Conservation (phyloP, 1,284 basidiomycete species). For the Clitocybe nebularis region DNA sequence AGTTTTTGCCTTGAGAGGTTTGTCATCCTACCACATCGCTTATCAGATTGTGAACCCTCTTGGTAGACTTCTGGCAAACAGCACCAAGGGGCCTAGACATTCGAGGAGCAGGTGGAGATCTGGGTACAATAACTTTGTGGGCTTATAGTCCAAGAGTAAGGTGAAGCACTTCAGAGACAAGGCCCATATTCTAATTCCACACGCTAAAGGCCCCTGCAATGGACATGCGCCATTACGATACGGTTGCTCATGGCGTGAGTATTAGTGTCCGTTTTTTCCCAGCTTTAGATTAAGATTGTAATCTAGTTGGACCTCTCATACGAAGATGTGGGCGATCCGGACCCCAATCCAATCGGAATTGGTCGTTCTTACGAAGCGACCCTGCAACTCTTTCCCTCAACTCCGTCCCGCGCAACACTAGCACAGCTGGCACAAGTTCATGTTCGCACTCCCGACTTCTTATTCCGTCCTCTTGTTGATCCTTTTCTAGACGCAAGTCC, state of each 20-base stretch:
- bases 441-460: slow-evolving; percentile 19
- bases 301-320: slow-evolving; percentile 35
- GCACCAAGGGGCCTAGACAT: slow-evolving; percentile 36
- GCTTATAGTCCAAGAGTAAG: slow-evolving; percentile 35
- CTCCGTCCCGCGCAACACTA: slow-evolving; percentile 29
- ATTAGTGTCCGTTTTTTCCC: not conserved
- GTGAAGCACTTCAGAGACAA: no score
- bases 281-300: slow-evolving; percentile 1
- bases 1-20: slow-evolving; percentile 33
- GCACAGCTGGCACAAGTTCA: slow-evolving; percentile 28
- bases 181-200: no score
- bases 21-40: no score
- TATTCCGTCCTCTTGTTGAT: not conserved
- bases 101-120: slow-evolving; percentile 28
- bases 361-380: slow-evolving; percentile 37
- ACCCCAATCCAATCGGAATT: slow-evolving; percentile 35
- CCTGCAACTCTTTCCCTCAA: slow-evolving; percentile 30
- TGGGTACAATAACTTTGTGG: slow-evolving; percentile 34
- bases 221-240: slow-evolving; percentile 41
- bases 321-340: slow-evolving; percentile 40
- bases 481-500: slow-evolving; percentile 24
- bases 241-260: slow-evolving; percentile 34
- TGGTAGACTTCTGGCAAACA: slow-evolving; percentile 40
- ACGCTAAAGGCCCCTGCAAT: slow-evolving; percentile 29
- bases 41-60: no score